phyloP scores from a whole-genome alignment of 2,329 filamentous ascomycete genomes.

The Cordyceps cateniannulata region DNA sequence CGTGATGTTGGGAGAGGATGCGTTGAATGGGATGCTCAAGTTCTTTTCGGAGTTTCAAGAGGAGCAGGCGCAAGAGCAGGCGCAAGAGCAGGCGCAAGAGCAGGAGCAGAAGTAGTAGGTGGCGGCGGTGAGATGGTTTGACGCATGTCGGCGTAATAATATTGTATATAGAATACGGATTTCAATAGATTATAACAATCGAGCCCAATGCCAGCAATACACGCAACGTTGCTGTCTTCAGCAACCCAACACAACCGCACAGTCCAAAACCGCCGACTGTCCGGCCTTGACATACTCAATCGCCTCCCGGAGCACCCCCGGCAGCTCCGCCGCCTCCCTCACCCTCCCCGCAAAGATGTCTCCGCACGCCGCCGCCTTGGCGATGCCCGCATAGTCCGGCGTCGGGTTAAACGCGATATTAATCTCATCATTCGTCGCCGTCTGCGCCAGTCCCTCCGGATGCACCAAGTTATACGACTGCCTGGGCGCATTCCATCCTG shows the following conservation, averaged over 20 bases:
- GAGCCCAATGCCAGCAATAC: no score
- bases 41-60: neutral
- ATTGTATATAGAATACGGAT: no score
- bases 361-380: conserved; percentile 52
- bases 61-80: neutral
- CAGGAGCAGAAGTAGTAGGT: no score
- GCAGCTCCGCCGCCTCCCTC: conserved; percentile 39
- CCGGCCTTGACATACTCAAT: conserved; percentile 45
- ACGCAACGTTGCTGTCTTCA: no score
- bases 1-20: conserved; percentile 3
- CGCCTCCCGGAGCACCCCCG: conserved; percentile 40
- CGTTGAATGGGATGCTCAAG: neutral
- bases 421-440: conserved; percentile 53
- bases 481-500: conserved; percentile 51
- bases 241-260: conserved; percentile 27
- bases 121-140: no score
- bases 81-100: neutral
- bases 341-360: conserved; percentile 44
- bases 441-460: conserved; percentile 48
- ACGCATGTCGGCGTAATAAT: no score
- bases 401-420: conserved; percentile 54
- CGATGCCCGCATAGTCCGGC: conserved; percentile 55
- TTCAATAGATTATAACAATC: no score
- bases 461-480: conserved; percentile 52
- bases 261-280: conserved; percentile 47